Base-by-base conservation (phyloP, 805 yeast genomes). In the Candida nitratophila region DNA sequence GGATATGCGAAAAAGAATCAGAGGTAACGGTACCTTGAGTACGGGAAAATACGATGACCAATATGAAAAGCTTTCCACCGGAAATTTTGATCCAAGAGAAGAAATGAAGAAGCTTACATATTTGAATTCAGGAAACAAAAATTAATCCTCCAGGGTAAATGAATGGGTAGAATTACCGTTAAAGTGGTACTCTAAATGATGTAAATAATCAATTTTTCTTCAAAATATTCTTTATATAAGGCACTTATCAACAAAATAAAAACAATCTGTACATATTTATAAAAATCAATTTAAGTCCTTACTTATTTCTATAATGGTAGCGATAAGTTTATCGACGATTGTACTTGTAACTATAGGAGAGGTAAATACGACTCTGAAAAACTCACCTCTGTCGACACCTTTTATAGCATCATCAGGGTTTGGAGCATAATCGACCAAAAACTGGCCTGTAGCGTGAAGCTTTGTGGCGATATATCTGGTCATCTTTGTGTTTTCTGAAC, bases 31-130 rank as follows among this genome's bases (percentile, higher is more conserved):
- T 0, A 89, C 97, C 0, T 66, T 86, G 37, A 87, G 96, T 12
- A 86, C 95, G 7, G 99, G 99, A 0, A 84, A 83, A 58, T 91
- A 85, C 63, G 96, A 90, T 55, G 91, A 87, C 46, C 86, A 87
- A 42, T 86, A 84, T 51, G 88, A 81, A 34, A 83, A 86, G 47
- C 68, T 91, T 46, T 79, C 88, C 1, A 64, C 71, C 3, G 99
- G 99, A 1, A 74, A 91, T 45, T 89, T 85, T 58, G 83, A 90
- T 58, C 80, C 97, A 1, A 67, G 71, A 39, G 90, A 82, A 47
- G 98, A 91, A 64, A 76, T 87, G 74, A 69, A 69, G 47, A 88
- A 86, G 62, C 69, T 89, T 43, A 79, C 76, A 37, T 65, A 74
- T 5, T 66, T 85, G 63, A 77, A 84, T 56, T 73, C 79, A 47